A percentile compares a stretch with the other conserved stretches of the same genome.
These are phyloP conservation scores for Cladophialophora chaetospira DNA, from an alignment of 2,329 filamentous ascomycete species.

Conservation along the genomic window DNA sequence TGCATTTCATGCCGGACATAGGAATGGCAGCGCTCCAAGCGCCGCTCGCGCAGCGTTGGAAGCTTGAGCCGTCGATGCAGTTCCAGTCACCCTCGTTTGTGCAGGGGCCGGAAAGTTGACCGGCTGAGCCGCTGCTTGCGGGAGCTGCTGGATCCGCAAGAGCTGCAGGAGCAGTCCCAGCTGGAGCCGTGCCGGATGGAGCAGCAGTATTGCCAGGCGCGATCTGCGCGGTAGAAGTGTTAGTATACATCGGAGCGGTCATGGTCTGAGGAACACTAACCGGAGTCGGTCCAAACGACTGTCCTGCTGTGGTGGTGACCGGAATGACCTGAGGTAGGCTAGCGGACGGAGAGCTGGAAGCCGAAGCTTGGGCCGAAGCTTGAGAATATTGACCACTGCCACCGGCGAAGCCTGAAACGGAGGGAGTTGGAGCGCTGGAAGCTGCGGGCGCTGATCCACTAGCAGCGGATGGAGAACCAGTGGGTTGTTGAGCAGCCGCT, in stretches of 20 bases:
- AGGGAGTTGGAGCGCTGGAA: neutral
- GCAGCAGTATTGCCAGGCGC: neutral
- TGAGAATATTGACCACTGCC: neutral
- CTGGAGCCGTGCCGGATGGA: neutral
- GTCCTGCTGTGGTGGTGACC: neutral
- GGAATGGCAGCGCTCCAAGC: conserved; percentile 53
- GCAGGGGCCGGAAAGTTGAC: conserved; percentile 50
- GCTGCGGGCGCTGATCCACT: neutral
- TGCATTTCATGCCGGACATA: conserved; percentile 59
- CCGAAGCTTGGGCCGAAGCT: neutral
- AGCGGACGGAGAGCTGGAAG: neutral
- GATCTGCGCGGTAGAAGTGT: neutral
- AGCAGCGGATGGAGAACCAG: conserved; percentile 6
- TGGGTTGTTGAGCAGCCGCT: conserved; percentile 24
- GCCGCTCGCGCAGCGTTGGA: conserved; percentile 65
- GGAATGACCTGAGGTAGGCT: conserved; percentile 13
- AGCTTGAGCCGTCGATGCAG: conserved; percentile 57
- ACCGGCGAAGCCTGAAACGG: conserved; percentile 8
- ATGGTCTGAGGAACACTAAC: neutral
- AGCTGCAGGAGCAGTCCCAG: conserved; percentile 4
- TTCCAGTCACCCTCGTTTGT: conserved; percentile 59
- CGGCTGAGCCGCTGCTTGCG: conserved; percentile 21
- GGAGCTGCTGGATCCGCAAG: neutral
- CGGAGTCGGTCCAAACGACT: neutral
- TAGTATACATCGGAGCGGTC: neutral